phyloP scores from a whole-genome alignment of 164 flowering plant species.

The Annona squamosa region DNA sequence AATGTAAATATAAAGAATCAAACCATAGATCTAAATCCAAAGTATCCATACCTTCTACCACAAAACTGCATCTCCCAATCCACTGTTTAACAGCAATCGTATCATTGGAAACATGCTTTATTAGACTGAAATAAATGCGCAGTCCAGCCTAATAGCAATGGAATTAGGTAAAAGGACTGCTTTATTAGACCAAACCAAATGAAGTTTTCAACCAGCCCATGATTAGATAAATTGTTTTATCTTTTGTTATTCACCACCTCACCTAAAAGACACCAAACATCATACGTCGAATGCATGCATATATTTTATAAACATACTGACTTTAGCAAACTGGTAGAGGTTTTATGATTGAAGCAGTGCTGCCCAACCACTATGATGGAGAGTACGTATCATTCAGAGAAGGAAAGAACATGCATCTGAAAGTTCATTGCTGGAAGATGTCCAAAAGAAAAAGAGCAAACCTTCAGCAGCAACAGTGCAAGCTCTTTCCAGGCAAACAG shows the following conservation, averaged over 20 bases:
- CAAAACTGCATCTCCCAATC: background rate
- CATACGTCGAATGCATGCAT: too few relatives aligned
- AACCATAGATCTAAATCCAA: too few relatives aligned
- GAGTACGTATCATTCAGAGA: background rate
- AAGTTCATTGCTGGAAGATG: background rate
- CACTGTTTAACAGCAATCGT: background rate
- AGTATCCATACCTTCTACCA: background rate
- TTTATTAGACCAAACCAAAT: too few relatives aligned
- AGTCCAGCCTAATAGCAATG: too few relatives aligned
- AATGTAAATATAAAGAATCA: too few relatives aligned
- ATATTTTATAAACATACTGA: too few relatives aligned
- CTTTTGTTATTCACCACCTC: too few relatives aligned
- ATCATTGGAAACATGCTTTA: background rate
- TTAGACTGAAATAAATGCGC: too few relatives aligned
- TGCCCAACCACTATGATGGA: background rate
- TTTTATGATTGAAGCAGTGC: background rate
- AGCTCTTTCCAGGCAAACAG: slow-evolving; percentile 89
- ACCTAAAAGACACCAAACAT: too few relatives aligned
- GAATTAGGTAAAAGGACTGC: too few relatives aligned
- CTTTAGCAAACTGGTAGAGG: background rate
- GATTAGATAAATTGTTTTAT: too few relatives aligned
- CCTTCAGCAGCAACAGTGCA: slow-evolving; percentile 97
- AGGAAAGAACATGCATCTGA: background rate
- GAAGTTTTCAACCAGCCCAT: too few relatives aligned
- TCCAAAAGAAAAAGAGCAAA: slow-evolving; percentile 18